These are phyloP conservation scores for Xylariales sp. DNA, from an alignment of 2,329 filamentous ascomycete species.

Conservation along the genomic window DNA sequence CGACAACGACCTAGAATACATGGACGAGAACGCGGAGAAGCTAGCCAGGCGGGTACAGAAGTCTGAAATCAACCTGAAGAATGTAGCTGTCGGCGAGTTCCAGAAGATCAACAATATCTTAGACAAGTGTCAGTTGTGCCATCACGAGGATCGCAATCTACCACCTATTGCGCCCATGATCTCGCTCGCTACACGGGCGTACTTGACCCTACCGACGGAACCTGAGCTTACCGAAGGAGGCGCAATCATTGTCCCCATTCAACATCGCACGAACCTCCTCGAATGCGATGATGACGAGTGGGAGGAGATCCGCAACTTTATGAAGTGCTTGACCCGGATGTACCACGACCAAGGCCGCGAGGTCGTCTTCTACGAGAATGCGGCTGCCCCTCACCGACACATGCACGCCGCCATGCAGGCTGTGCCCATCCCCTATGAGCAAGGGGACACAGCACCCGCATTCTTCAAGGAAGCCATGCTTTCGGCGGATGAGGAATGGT, in stretches of 20 bases:
- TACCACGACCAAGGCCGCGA: conserved; percentile 91
- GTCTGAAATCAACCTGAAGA: conserved; percentile 82
- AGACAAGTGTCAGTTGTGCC: conserved; percentile 83
- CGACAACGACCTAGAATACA: conserved; percentile 88
- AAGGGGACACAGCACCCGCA: conserved; percentile 87
- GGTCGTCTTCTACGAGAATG: conserved; percentile 97
- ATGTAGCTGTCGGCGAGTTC: conserved; percentile 80
- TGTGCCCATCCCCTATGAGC: conserved; percentile 81
- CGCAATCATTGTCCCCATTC: conserved; percentile 82
- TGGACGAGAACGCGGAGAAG: conserved; percentile 93
- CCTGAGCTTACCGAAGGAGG: conserved; percentile 81
- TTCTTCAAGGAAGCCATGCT: conserved; percentile 96
- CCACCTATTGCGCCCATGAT: conserved; percentile 81
- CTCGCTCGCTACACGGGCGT: conserved; percentile 80
- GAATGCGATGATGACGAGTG: conserved; percentile 99
- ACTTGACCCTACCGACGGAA: conserved; percentile 81
- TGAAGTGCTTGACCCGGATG: conserved; percentile 91
- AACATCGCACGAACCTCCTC: conserved; percentile 84
- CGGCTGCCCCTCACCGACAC: conserved; percentile 71
- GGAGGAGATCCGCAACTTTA: conserved; percentile 98
- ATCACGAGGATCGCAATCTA: conserved; percentile 73
- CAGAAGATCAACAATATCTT: conserved; percentile 84
- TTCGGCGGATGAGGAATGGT: conserved; percentile 85
- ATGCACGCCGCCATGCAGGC: conserved; percentile 81
- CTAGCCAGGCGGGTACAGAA: conserved; percentile 84